Percentiles rank a stretch among this genome's conserved stretches.
phyloP scores from a whole-genome alignment of 805 yeast species.

The Peterozyma toletana region DNA sequence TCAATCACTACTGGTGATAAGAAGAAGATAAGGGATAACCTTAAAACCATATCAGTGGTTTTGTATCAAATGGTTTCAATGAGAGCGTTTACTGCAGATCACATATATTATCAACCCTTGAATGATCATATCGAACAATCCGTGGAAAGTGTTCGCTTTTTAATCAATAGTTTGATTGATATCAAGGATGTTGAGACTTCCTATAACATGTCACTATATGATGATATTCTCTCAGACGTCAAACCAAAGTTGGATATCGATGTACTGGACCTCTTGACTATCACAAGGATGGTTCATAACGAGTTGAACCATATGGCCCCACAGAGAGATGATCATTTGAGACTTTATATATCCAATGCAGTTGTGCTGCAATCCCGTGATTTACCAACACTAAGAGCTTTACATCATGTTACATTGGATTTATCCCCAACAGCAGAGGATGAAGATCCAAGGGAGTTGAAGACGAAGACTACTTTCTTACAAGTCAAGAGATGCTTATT shows the following conservation, averaged over 20 bases:
- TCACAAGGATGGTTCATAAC: conserved; percentile 33
- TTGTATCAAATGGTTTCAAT: conserved; percentile 60
- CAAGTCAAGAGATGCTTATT: conserved; percentile 80
- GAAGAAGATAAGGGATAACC: conserved; percentile 33
- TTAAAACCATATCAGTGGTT: conserved; percentile 49
- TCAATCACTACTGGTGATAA: conserved; percentile 1
- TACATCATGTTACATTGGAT: conserved; percentile 2
- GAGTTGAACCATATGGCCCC: conserved; percentile 38
- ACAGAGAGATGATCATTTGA: conserved; percentile 37
- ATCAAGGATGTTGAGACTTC: conserved; percentile 50
- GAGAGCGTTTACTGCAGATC: conserved; percentile 54
- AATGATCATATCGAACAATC: conserved; percentile 61
- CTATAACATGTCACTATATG: conserved; percentile 57
- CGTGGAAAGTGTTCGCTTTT: conserved; percentile 34
- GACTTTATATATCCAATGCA: conserved; percentile 6
- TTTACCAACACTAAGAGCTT: conserved; percentile 1
- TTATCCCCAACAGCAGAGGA: conserved; percentile 32
- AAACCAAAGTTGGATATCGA: conserved; percentile 39
- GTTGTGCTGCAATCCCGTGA: background rate
- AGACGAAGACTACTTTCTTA: conserved; percentile 50
- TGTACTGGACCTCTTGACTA: conserved; percentile 34
- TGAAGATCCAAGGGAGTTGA: conserved; percentile 44
- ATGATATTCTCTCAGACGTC: conserved; percentile 49
- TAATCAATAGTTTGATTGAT: conserved; percentile 42
- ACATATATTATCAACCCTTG: conserved; percentile 71